These are phyloP conservation scores for Monosporascus ibericus DNA, from an alignment of 2,329 filamentous ascomycete genomes.

Conservation along the genomic window DNA sequence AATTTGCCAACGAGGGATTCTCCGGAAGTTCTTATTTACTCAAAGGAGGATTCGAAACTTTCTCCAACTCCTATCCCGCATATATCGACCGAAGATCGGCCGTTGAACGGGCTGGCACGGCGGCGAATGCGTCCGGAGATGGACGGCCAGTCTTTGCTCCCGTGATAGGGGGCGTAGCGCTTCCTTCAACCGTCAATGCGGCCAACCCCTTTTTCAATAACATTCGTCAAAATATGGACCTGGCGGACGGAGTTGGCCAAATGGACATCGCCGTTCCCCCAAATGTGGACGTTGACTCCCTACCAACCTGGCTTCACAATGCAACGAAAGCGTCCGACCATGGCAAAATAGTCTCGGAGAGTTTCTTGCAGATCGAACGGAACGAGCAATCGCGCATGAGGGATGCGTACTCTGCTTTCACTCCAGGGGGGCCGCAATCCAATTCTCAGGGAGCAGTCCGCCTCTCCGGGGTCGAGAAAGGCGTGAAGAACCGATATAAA, in stretches of 20 bases:
- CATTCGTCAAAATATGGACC: constrained; percentile 93
- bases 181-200: constrained; percentile 63
- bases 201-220: constrained; percentile 92
- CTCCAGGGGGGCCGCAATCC: constrained; percentile 29
- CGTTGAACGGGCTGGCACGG: constrained; percentile 45
- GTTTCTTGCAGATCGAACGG: constrained; percentile 78
- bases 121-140: constrained; percentile 38
- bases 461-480: constrained; percentile 90
- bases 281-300: constrained; percentile 39
- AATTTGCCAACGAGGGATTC: constrained; percentile 84
- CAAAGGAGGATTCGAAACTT: constrained; percentile 73
- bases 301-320: constrained; percentile 73
- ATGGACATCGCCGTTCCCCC: constrained; percentile 49
- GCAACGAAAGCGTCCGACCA: constrained; percentile 63
- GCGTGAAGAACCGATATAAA: constrained; percentile 93
- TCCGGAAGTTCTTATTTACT: constrained; percentile 67
- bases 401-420: constrained; percentile 56
- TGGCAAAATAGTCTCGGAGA: constrained; percentile 74
- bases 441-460: constrained; percentile 44
- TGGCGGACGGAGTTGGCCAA: constrained; percentile 88
- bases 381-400: constrained; percentile 90
- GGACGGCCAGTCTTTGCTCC: constrained; percentile 50
- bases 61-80: constrained; percentile 60
- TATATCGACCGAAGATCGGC: constrained; percentile 51
- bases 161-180: constrained; percentile 82